These are phyloP conservation scores for Vaccinium myrtillus DNA, from an alignment of 148 eudicot genomes.

Conservation along the genomic window DNA sequence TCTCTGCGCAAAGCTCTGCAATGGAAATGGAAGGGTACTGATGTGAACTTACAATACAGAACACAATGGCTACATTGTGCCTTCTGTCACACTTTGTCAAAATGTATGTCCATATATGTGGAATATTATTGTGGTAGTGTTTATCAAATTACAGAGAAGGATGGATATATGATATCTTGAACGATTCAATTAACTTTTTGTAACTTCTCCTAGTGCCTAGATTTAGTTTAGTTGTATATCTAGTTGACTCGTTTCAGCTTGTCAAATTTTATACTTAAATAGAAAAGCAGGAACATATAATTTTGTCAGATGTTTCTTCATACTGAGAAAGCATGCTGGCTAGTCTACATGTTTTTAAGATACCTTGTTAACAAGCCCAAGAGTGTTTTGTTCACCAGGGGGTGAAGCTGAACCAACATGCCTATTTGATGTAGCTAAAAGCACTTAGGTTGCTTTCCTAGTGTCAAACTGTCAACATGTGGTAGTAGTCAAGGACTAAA, in stretches of 20 bases:
- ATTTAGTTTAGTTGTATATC: not conserved
- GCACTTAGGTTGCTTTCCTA: not conserved
- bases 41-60: not conserved
- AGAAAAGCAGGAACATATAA: not conserved
- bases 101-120: not conserved
- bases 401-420: not conserved
- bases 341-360: not conserved
- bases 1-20: not conserved
- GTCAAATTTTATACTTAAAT: not conserved
- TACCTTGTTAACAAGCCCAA: not conserved
- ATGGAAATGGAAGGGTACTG: not conserved
- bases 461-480: not conserved
- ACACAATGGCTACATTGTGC: not conserved
- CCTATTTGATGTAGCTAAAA: not conserved
- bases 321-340: not conserved
- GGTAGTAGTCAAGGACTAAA: not conserved
- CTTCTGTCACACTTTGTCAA: not conserved
- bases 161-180: not conserved
- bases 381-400: not conserved
- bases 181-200: not conserved
- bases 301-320: not conserved
- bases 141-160: not conserved
- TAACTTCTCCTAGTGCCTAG: not conserved
- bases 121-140: not conserved
- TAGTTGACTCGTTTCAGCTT: not conserved